Base-by-base conservation (phyloP, 2,329 filamentous ascomycete genomes). In the Parastagonospora nodorum region DNA sequence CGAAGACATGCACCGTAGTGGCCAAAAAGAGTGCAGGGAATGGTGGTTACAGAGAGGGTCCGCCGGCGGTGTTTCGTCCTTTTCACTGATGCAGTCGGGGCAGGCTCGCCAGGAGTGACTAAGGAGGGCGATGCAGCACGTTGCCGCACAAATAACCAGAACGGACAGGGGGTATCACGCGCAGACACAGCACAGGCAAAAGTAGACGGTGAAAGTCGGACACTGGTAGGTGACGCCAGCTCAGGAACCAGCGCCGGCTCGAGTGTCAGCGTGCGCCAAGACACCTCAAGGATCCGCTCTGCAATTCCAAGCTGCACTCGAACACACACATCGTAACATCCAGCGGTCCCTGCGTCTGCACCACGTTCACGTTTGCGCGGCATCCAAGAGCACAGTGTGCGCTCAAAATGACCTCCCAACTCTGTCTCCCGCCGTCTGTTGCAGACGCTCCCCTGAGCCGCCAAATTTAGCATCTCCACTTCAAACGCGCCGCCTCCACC, bases 391-490 rank as follows among this genome's bases (percentile, higher is more conserved):
- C 19, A 24, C 19, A 24, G 3, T 5, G 5, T 3, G 19, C 19
- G 3, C 19, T 3, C 19, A 24, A 5, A 24, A 24, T 5, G 5
- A 5, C 19, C 5, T 5, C 19, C 43, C 52, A 48, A 38, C 46
- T 43, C 39, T 27, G 14, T 31, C 12, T 37, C 15, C 37, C 11
- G 19, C 11, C 45, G 15, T 27, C 36, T 36, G 24, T 16, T 32
- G 46, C 36, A 36, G n/a, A 30, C 33, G 27, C 29, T 47, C 29
- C 16, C 42, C 29, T 48, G 30, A 12, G 35, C 11, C 50, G 44
- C 61, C 57, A 62, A 44, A 54, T 52, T 58, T 64, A 64, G 60
- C 56, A 37, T 46, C 45, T 19, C 43, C 41, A 54, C 58, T 53
- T 60, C 63, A 67, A 66, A 67, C 63, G 47, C 33, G 30, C 54